Evolutionary conservation across 2,329 filamentous ascomycete genomes (phyloP).

Genomic region (Colletotrichum acutatum): DNA sequence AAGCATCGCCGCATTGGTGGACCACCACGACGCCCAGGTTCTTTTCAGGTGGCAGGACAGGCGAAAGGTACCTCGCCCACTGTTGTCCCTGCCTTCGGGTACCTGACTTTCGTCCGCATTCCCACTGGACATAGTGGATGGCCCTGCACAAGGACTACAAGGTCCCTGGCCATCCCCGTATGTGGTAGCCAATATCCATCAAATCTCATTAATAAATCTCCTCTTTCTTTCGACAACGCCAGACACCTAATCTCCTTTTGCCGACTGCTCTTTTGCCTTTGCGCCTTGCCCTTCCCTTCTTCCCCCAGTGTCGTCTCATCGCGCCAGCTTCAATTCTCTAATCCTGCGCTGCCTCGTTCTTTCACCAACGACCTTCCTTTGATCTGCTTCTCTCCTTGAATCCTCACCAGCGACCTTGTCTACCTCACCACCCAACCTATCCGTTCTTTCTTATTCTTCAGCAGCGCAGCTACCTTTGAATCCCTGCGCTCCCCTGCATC

Average conservation of each 20-base stretch:
- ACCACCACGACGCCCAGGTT: neutral
- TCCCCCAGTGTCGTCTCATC: conserved; percentile 1
- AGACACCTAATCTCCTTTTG: conserved; percentile 21
- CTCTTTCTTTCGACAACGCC: conserved; percentile 24
- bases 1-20: neutral
- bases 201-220: conserved; percentile 35
- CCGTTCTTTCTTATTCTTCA: conserved; percentile 7
- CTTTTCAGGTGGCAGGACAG: neutral
- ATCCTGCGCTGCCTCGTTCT: conserved; percentile 19
- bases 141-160: neutral
- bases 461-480: neutral
- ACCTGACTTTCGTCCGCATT: neutral
- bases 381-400: conserved; percentile 16
- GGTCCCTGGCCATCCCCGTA: neutral
- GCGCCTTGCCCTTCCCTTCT: conserved; percentile 12
- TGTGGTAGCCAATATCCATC: conserved; percentile 26
- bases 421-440: neutral
- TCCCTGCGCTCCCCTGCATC: conserved; percentile 18
- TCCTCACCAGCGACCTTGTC: neutral
- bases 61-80: neutral
- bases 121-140: neutral
- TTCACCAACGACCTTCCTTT: conserved; percentile 10
- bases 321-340: conserved; percentile 8
- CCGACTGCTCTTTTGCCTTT: neutral
- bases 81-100: conserved; percentile 23